A percentile compares a stretch with the other conserved stretches of the same genome.
These are phyloP conservation scores for Aureobasidium sp. DNA, from an alignment of 2,329 filamentous ascomycete genomes.

Conservation along the genomic window DNA sequence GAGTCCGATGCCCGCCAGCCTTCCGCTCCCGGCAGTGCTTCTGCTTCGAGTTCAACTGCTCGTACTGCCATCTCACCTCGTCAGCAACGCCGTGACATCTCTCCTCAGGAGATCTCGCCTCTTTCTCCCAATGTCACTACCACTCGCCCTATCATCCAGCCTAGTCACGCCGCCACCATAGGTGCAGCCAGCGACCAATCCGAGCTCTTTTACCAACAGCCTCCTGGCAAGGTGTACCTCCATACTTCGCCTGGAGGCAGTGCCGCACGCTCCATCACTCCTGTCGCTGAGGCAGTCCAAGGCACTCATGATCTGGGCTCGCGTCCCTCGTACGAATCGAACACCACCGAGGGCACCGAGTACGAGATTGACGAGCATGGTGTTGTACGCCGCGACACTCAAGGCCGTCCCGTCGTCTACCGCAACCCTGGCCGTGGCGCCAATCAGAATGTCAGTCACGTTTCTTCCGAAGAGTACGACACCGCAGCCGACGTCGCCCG, in stretches of 20 bases:
- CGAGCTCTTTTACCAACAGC: conserved; percentile 38
- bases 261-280: neutral
- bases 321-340: conserved; percentile 36
- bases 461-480: conserved; percentile 47
- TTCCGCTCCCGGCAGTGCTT: conserved; percentile 18
- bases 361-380: conserved; percentile 57
- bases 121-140: neutral
- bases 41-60: conserved; percentile 13
- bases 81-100: neutral
- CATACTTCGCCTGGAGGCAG: conserved; percentile 19
- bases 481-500: conserved; percentile 41
- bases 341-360: conserved; percentile 60
- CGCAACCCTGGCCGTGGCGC: conserved; percentile 20
- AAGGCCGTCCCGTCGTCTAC: conserved; percentile 51
- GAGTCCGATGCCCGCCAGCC: conserved; percentile 24
- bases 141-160: neutral
- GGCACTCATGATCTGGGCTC: conserved; percentile 28
- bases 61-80: conserved; percentile 20
- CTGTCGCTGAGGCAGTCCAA: conserved; percentile 4
- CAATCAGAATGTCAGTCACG: conserved; percentile 15
- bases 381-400: conserved; percentile 51
- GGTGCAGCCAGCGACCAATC: neutral
- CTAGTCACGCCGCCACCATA: neutral
- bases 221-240: conserved; percentile 24
- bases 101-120: conserved; percentile 1